Evolutionary conservation across 106 monocot genomes (phyloP).

Genomic region (Acanthochlamys bracteata): DNA sequence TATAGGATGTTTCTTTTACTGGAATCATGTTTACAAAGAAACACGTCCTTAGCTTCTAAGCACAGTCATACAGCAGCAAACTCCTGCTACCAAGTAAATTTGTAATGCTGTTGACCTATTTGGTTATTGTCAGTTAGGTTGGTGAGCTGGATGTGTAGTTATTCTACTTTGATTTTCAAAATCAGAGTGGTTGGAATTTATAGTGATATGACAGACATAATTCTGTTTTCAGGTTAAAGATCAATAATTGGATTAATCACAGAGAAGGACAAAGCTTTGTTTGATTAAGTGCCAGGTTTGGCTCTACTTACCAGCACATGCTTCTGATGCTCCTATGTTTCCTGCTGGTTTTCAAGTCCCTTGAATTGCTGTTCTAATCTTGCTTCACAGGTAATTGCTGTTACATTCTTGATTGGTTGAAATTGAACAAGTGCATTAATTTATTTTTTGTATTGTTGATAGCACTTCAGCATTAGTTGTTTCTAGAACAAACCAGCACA

Average conservation of each 20-base stretch:
- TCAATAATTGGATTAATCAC: constrained; percentile 83
- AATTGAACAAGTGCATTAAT: neutral
- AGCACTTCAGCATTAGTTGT: neutral
- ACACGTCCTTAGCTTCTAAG: too few relatives aligned
- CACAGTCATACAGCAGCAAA: too few relatives aligned
- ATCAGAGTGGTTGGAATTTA: too few relatives aligned
- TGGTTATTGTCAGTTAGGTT: too few relatives aligned
- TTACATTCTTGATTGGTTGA: neutral
- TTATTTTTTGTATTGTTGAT: neutral
- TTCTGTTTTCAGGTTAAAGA: constrained; percentile 64
- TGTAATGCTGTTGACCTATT: too few relatives aligned
- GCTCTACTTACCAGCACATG: constrained; percentile 45
- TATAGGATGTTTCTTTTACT: too few relatives aligned
- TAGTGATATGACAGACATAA: neutral
- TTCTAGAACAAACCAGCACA: neutral
- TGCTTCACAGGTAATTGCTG: constrained; percentile 46
- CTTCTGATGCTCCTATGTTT: constrained; percentile 44
- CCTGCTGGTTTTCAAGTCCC: constrained; percentile 69
- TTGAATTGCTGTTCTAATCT: constrained; percentile 65
- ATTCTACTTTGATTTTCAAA: too few relatives aligned
- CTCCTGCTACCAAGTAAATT: too few relatives aligned
- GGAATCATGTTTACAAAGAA: too few relatives aligned
- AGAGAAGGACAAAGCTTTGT: constrained; percentile 39
- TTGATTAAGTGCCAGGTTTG: constrained; percentile 91
- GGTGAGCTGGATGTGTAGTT: too few relatives aligned